phyloP scores from a whole-genome alignment of 768 basidiomycete genomes.

The Tulasnella sp. region DNA sequence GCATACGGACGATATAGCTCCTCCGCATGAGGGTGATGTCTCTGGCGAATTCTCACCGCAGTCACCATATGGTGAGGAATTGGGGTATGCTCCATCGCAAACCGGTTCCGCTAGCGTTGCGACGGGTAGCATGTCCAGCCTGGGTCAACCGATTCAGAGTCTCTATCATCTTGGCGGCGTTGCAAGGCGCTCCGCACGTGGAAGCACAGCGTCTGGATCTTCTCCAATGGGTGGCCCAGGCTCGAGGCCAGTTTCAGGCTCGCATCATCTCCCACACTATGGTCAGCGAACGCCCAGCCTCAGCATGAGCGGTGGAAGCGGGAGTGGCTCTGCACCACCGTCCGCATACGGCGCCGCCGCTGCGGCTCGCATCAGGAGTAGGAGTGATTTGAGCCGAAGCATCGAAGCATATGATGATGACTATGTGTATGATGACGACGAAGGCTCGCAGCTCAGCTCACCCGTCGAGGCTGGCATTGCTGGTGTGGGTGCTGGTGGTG shows the following conservation, averaged over 20 bases:
- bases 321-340: not conserved
- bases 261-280: not conserved
- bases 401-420: constrained; percentile 1
- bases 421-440: not conserved
- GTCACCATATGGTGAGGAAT: not conserved
- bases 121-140: constrained; percentile 67
- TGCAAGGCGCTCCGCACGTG: constrained; percentile 6
- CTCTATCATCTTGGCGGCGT: constrained; percentile 13
- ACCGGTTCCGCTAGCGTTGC: constrained; percentile 4
- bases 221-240: not conserved
- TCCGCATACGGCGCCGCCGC: not conserved
- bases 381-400: not conserved
- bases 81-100: not conserved
- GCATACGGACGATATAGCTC: too few species aligned
- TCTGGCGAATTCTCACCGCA: constrained; percentile 44
- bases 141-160: constrained; percentile 56
- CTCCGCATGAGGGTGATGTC: constrained; percentile 28
- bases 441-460: constrained; percentile 6
- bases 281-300: not conserved
- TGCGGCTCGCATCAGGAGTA: not conserved
- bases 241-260: not conserved
- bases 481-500: constrained; percentile 16
- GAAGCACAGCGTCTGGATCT: not conserved
- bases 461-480: constrained; percentile 10
- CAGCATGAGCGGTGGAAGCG: not conserved